Conservation (phyloP, 495 filamentous ascomycete species). For the Xylaria scruposa region DNA sequence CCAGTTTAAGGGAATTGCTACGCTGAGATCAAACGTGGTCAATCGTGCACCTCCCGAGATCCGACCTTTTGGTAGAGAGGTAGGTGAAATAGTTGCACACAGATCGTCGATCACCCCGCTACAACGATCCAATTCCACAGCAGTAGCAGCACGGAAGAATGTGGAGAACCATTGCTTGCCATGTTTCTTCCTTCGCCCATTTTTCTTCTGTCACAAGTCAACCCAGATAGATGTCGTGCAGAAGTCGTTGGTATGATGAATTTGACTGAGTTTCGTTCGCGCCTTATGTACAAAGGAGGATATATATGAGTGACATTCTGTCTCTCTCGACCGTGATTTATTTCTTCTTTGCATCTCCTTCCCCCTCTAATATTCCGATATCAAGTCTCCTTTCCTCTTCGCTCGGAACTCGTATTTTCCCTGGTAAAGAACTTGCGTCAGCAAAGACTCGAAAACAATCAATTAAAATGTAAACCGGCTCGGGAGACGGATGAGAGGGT, state of each 20-base stretch:
- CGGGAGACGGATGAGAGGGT: not conserved
- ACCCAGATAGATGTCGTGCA: not conserved
- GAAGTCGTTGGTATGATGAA: not conserved
- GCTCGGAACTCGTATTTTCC: conserved; percentile 86
- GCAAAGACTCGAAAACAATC: not conserved
- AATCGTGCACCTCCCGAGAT: not conserved
- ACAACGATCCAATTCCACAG: not conserved
- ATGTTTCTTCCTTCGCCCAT: not conserved
- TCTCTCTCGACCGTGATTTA: not conserved
- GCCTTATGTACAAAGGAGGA: conserved; percentile 43
- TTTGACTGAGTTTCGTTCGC: conserved; percentile 12
- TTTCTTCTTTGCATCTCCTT: too few relatives aligned
- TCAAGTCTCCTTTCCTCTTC: conserved; percentile 83
- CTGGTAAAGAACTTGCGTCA: conserved; percentile 53
- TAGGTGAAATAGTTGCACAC: not conserved
- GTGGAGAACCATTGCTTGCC: too few relatives aligned
- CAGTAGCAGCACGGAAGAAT: not conserved
- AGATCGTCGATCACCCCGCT: not conserved
- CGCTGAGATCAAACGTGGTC: not conserved
- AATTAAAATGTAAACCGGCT: not conserved
- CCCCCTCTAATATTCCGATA: conserved; percentile 71
- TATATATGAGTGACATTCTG: not conserved
- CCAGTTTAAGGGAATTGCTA: not conserved
- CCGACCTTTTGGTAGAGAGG: not conserved
- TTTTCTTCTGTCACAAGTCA: not conserved